Conservation (phyloP, 73 alveolate genomes). For the Loxodes magnus region DNA sequence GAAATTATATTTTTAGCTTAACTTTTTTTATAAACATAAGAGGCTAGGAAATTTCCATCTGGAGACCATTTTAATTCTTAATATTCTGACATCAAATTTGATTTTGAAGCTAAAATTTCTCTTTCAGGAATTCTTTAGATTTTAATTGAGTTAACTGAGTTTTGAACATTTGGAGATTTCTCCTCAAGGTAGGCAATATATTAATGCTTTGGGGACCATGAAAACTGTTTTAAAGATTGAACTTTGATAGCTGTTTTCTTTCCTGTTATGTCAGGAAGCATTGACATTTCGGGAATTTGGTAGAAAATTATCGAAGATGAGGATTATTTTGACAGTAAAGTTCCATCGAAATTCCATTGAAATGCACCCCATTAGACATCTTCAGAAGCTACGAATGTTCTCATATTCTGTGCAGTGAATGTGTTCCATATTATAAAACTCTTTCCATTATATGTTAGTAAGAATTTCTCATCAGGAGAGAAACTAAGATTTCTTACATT, state of each 20-base stretch:
- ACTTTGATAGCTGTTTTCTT: not conserved
- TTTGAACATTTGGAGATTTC: not conserved
- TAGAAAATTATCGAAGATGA: not conserved
- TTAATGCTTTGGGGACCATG: constrained; percentile 1
- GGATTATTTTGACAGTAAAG: not conserved
- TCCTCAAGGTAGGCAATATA: constrained; percentile 2
- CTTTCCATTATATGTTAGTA: not conserved
- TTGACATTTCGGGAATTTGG: not conserved
- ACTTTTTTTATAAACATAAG: too few species aligned
- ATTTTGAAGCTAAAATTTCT: constrained; percentile 6
- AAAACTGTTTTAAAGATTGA: not conserved
- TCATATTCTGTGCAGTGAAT: not conserved
- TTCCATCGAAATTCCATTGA: constrained; percentile 6
- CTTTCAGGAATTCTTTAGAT: not conserved
- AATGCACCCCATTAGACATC: constrained; percentile 11
- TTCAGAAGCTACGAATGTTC: constrained; percentile 8
- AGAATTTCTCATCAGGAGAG: constrained; percentile 5
- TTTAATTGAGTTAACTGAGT: too few species aligned
- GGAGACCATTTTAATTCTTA: too few species aligned
- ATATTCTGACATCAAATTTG: too few species aligned
- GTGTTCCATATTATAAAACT: constrained; percentile 2
- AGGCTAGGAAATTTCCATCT: too few species aligned
- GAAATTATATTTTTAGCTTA: too few species aligned
- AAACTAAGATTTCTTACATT: not conserved
- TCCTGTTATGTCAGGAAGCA: constrained; percentile 1